Conservation (phyloP, 2,329 filamentous ascomycete species). For the Penicillium sumatraense region DNA sequence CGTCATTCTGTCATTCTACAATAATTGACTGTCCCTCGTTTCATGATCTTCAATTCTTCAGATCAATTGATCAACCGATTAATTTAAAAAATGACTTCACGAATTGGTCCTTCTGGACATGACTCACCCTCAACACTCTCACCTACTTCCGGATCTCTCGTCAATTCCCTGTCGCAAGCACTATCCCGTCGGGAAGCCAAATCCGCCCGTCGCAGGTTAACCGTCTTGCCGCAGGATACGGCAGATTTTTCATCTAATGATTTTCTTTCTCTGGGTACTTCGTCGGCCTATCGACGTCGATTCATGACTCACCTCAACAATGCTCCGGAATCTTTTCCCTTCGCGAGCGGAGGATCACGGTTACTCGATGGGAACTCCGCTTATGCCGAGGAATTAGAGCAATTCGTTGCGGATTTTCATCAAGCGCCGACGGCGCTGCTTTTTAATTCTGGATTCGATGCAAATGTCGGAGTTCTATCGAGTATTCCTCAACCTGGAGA, state of each 20-base stretch:
- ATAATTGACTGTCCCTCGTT: neutral
- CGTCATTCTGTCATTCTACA: neutral
- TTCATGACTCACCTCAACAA: conserved; percentile 55
- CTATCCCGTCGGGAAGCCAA: conserved; percentile 47
- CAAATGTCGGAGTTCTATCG: conserved; percentile 67
- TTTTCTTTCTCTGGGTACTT: conserved; percentile 63
- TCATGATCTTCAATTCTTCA: neutral
- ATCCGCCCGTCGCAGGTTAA: conserved; percentile 53
- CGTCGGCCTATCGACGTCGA: conserved; percentile 49
- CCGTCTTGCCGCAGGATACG: conserved; percentile 47
- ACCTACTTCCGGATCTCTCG: conserved; percentile 26
- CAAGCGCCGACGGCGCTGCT: conserved; percentile 61
- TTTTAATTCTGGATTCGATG: conserved; percentile 69
- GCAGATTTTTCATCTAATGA: conserved; percentile 70
- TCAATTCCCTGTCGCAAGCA: conserved; percentile 34
- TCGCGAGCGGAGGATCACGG: conserved; percentile 64
- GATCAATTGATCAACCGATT: neutral
- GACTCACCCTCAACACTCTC: neutral
- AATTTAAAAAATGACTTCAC: neutral
- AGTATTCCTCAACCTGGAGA: conserved; percentile 65
- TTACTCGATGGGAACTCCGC: conserved; percentile 68
- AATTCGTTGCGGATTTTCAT: conserved; percentile 64
- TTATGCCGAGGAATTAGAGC: conserved; percentile 64
- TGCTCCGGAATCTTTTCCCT: conserved; percentile 41
- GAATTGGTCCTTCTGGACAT: neutral